Percentiles rank a stretch among this genome's conserved stretches.
These are phyloP conservation scores for Posidonia oceanica DNA, from an alignment of 116 monocot genomes.

Conservation along the genomic window DNA sequence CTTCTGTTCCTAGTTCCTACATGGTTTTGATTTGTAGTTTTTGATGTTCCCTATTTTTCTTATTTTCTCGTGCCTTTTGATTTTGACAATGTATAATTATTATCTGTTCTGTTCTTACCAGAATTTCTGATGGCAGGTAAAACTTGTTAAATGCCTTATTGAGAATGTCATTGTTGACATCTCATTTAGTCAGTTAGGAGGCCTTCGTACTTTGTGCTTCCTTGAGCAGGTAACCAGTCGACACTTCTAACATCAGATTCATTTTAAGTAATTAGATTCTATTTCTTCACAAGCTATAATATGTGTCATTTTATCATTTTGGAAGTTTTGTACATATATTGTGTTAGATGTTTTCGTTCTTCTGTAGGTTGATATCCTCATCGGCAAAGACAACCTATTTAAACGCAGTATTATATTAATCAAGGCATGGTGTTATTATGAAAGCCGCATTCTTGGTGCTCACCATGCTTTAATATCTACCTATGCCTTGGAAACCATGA, in stretches of 20 bases:
- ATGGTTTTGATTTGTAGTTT: no score
- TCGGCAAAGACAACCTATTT: conserved; percentile 66
- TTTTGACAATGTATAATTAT: background rate
- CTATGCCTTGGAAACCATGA: conserved; percentile 71
- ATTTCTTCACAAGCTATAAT: no score
- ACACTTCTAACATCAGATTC: no score
- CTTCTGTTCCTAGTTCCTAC: no score
- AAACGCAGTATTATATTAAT: conserved; percentile 73
- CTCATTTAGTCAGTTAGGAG: conserved; percentile 82
- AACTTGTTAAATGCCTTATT: conserved; percentile 78
- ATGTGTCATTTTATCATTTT: no score
- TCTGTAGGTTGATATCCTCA: conserved; percentile 45
- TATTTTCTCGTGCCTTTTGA: background rate
- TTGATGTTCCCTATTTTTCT: background rate
- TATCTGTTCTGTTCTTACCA: background rate
- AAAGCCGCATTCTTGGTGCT: conserved; percentile 81
- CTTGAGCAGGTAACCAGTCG: conserved; percentile 49
- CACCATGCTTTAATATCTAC: conserved; percentile 73
- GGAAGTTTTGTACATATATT: no score
- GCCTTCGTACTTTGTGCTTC: conserved; percentile 63
- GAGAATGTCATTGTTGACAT: conserved; percentile 75
- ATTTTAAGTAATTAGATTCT: no score
- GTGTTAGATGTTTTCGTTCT: background rate
- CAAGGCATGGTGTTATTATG: conserved; percentile 96
- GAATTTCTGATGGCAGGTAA: conserved; percentile 37